These are phyloP conservation scores for Eucalyptus tenuipes DNA, from an alignment of 345 rosid species.

Conservation along the genomic window DNA sequence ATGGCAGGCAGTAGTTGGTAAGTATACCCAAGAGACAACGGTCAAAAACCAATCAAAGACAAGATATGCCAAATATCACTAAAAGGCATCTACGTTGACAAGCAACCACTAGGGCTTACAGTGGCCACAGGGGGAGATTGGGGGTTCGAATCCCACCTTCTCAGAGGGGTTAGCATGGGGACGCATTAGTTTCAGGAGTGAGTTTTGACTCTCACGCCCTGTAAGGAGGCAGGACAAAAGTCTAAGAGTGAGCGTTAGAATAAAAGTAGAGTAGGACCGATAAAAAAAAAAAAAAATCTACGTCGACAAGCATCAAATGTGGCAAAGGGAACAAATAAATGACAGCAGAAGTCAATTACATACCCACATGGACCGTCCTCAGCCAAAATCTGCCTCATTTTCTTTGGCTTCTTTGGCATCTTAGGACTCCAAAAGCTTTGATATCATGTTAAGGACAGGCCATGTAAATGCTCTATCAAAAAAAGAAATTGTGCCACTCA, in stretches of 20 bases:
- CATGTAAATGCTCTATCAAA: not conserved
- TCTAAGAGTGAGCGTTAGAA: no score
- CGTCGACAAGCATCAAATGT: not conserved
- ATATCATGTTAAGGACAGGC: not conserved
- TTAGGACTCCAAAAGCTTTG: not conserved
- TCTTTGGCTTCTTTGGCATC: slow-evolving; percentile 78
- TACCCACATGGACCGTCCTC: slow-evolving; percentile 72
- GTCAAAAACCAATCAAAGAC: no score
- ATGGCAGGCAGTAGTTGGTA: not conserved
- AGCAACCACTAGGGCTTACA: not conserved
- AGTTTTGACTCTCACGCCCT: no score
- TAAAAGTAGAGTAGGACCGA: no score
- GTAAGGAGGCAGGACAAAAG: no score
- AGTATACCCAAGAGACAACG: no score
- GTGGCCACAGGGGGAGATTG: no score
- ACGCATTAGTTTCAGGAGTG: no score
- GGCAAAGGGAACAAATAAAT: not conserved
- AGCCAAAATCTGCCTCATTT: slow-evolving; percentile 36
- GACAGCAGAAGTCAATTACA: not conserved
- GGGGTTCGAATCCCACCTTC: no score
- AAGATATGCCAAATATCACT: no score
- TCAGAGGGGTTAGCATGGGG: no score
- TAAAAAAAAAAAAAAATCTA: not conserved
- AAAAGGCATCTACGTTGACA: not conserved
- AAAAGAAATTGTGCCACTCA: not conserved